Evolutionary conservation across 345 rosid genomes (phyloP).

Genomic region (Eucalyptus fibrosa): DNA sequence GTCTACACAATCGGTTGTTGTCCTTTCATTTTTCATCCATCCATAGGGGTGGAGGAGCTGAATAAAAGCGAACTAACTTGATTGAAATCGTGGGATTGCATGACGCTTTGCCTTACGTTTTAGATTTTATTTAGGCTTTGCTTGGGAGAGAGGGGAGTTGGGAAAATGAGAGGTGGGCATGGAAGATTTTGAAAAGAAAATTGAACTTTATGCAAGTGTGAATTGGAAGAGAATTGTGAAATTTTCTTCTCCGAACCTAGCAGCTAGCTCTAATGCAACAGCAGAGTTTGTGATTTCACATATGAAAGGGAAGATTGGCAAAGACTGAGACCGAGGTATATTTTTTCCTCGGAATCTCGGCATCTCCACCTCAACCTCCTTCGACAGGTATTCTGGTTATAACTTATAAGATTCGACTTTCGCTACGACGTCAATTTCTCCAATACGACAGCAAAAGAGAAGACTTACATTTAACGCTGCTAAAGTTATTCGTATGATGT

Average conservation of each 20-base stretch:
- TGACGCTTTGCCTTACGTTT: background rate
- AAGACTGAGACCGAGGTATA: background rate
- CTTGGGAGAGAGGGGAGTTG: background rate
- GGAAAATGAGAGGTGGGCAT: background rate
- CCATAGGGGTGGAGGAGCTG: background rate
- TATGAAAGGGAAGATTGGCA: background rate
- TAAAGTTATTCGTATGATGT: background rate
- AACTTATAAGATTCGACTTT: background rate
- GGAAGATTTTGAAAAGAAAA: background rate
- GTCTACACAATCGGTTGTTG: background rate
- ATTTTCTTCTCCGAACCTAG: background rate
- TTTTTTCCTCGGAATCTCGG: background rate
- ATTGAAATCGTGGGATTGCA: background rate
- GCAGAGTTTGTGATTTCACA: background rate
- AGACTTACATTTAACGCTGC: background rate
- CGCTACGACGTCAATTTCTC: background rate
- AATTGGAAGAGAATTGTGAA: background rate
- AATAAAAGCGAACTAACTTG: background rate
- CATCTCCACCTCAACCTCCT: background rate
- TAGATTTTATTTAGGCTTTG: background rate
- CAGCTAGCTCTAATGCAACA: background rate
- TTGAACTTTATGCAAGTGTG: background rate
- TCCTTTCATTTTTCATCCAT: background rate
- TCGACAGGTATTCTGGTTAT: background rate
- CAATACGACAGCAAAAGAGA: background rate